Base-by-base conservation (phyloP, 805 yeast genomes). In the Wickerhamomyces tratensis region DNA sequence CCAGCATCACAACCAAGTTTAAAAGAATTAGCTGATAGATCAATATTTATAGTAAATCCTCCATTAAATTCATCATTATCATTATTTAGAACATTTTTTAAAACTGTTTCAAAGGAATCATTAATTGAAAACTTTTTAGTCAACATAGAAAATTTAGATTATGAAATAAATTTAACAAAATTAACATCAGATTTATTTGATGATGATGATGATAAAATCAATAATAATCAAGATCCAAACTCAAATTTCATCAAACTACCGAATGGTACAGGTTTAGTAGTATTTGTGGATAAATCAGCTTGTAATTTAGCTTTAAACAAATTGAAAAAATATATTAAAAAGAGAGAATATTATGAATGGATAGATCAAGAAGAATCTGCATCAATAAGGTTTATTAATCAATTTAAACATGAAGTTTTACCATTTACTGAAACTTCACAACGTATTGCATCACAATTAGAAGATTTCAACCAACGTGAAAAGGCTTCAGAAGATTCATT, bases 31-130 rank as follows among this genome's bases (percentile, higher is more conserved):
- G 60, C 70, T 20, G 72, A 73, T 41, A 67, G 84, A 41, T 71
- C 84, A 29, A 59, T 89, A n/a, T 89, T 89, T 62, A 58, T 82
- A 6, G 77, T 83, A 44, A 88, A 89, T 56, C 63, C 87, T 36
- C 96, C 97, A 2, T 63, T 81, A 25, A 71, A 73, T 44, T 70
- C 87, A 7, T 68, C 71, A 25, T 53, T 75, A 13, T 67, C 70
- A 37, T 65, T 66, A 33, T 56, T 87, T 39, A 81, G 77, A 53
- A 69, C 67, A 43, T 71, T 79, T 36, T 76, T 87, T 52, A 71
- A 71, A 42, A 63, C 69, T 12, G 68, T 83, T 2, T 77, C 85
- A 33, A 71, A 78, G 3, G 86, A 82, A 6, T 74, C 88, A 7
- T 75, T 82, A 36, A 64, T 84, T 11, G 85, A 82, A 50, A 63